phyloP scores from a whole-genome alignment of 257 asterid genomes.

The Marsdenia floribunda region DNA sequence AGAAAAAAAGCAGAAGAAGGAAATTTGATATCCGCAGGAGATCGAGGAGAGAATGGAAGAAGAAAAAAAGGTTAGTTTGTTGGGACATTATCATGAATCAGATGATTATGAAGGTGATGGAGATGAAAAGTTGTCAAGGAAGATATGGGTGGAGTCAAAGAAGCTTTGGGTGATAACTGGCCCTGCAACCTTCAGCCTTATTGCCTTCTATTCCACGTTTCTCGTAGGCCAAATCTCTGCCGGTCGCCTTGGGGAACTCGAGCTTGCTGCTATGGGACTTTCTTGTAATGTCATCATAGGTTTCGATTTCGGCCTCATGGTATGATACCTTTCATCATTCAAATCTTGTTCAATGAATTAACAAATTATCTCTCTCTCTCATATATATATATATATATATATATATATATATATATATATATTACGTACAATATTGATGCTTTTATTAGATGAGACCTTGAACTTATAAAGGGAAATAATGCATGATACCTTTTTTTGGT shows the following conservation, averaged over 20 bases:
- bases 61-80: neutral
- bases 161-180: slow-evolving; percentile 79
- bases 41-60: neutral
- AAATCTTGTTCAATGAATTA: too few relatives aligned
- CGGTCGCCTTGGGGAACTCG: slow-evolving; percentile 83
- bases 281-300: slow-evolving; percentile 59
- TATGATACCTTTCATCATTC: too few relatives aligned
- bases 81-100: neutral
- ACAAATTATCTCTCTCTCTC: too few relatives aligned
- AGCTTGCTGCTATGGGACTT: slow-evolving; percentile 80
- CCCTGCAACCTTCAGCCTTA: slow-evolving; percentile 76
- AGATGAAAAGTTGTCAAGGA: slow-evolving; percentile 3
- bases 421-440: too few relatives aligned
- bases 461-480: neutral
- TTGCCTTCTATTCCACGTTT: slow-evolving; percentile 63
- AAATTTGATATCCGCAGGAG: too few relatives aligned
- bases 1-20: too few relatives aligned
- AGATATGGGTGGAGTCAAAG: slow-evolving; percentile 65
- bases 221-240: slow-evolving; percentile 78
- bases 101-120: neutral
- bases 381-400: too few relatives aligned
- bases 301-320: slow-evolving; percentile 54
- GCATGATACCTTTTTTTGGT: neutral
- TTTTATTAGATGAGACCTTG: neutral
- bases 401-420: too few relatives aligned